Percentiles rank a stretch among this genome's conserved stretches.
phyloP scores from a whole-genome alignment of 2,329 filamentous ascomycete species.

The Biscogniauxia mediterranea region DNA sequence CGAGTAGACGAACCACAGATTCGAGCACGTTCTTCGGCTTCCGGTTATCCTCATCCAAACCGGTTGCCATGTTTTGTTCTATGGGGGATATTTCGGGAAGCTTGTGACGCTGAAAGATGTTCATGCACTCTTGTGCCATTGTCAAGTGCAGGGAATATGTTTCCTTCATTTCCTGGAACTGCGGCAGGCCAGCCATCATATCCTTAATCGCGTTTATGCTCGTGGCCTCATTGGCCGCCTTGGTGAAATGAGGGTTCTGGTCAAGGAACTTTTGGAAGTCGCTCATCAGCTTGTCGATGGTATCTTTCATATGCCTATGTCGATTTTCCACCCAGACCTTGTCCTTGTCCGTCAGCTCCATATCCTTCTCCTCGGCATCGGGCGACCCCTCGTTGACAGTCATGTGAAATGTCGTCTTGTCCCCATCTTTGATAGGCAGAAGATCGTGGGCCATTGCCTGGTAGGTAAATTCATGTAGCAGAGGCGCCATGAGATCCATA shows the following conservation, averaged over 20 bases:
- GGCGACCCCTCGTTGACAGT: constrained; percentile 70
- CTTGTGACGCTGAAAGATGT: constrained; percentile 81
- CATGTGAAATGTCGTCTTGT: constrained; percentile 84
- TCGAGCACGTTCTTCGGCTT: constrained; percentile 89
- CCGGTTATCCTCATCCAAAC: constrained; percentile 86
- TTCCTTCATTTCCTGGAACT: constrained; percentile 95
- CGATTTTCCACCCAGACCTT: constrained; percentile 94
- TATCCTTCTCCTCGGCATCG: constrained; percentile 78
- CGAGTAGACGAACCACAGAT: constrained; percentile 80
- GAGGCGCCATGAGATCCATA: constrained; percentile 85
- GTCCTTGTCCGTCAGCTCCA: constrained; percentile 88
- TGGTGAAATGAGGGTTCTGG: constrained; percentile 88
- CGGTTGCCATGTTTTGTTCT: constrained; percentile 89
- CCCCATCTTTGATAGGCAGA: constrained; percentile 80
- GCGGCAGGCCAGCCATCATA: constrained; percentile 91
- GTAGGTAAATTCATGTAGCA: constrained; percentile 96
- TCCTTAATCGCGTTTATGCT: constrained; percentile 91
- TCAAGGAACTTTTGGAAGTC: constrained; percentile 92
- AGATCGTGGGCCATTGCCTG: constrained; percentile 98
- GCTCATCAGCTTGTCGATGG: constrained; percentile 86
- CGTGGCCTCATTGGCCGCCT: constrained; percentile 65
- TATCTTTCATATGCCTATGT: constrained; percentile 97
- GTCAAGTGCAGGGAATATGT: constrained; percentile 90
- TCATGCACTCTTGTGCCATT: constrained; percentile 98
- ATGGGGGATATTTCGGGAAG: constrained; percentile 82